These are phyloP conservation scores for Clavispora vitiphila DNA, from an alignment of 805 yeast genomes.

Conservation along the genomic window DNA sequence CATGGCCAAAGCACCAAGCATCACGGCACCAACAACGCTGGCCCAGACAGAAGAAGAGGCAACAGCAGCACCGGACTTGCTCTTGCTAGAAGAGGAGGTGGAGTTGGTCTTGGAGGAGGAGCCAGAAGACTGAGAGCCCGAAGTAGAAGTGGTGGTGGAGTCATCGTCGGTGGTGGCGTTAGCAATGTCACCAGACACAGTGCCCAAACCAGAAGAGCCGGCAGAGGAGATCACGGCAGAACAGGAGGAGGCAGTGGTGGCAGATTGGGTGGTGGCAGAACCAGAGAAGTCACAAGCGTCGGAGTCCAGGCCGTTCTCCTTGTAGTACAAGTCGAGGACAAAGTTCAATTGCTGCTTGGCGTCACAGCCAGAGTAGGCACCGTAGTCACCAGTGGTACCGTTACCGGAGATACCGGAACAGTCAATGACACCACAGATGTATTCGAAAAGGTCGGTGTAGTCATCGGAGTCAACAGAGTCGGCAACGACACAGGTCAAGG, in stretches of 20 bases:
- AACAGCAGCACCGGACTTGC: conserved; percentile 15
- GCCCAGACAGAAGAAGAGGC: conserved; percentile 16
- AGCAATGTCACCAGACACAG: conserved; percentile 27
- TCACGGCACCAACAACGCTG: conserved; percentile 19
- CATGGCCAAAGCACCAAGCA: conserved; percentile 23
- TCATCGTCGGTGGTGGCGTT: conserved; percentile 18
- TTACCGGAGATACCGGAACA: conserved; percentile 35
- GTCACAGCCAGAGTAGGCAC: conserved; percentile 38
- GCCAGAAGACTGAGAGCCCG: conserved; percentile 14
- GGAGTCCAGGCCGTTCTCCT: conserved; percentile 34
- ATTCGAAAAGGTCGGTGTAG: conserved; percentile 30
- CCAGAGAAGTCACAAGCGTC: conserved; percentile 66
- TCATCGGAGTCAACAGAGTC: conserved; percentile 23
- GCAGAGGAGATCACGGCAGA: conserved; percentile 55
- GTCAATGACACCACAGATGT: conserved; percentile 30
- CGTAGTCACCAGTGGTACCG: conserved; percentile 37
- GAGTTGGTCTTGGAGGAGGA: conserved; percentile 7
- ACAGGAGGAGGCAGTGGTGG: conserved; percentile 51
- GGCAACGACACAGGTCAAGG: conserved; percentile 33
- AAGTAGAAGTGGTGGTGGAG: conserved; percentile 23
- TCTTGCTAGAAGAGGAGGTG: conserved; percentile 16
- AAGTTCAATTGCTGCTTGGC: conserved; percentile 33
- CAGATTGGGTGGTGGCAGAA: conserved; percentile 38
- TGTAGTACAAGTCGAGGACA: conserved; percentile 36
- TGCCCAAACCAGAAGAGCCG: conserved; percentile 66